phyloP scores from a whole-genome alignment of 2,329 filamentous ascomycete genomes.

The Nectriaceae sp. region DNA sequence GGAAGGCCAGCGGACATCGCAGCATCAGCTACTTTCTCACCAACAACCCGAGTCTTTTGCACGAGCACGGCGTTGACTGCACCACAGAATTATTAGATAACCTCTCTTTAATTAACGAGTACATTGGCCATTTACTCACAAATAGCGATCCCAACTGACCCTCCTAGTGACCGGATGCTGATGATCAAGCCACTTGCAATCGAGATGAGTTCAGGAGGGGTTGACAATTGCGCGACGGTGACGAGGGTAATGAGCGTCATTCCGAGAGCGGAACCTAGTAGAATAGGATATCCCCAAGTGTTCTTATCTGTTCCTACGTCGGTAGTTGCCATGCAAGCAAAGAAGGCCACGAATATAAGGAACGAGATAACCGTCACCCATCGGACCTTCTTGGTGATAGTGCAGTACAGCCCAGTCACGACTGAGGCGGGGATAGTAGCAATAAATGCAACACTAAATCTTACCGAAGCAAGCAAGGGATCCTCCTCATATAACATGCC shows the following conservation, averaged over 20 bases:
- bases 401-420: constrained; percentile 34
- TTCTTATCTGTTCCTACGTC: constrained; percentile 20
- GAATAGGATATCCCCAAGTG: constrained; percentile 39
- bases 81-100: background rate
- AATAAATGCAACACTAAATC: constrained; percentile 38
- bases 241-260: constrained; percentile 37
- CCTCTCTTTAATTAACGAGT: too few species aligned
- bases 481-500: constrained; percentile 39
- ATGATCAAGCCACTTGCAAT: constrained; percentile 41
- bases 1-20: constrained; percentile 8
- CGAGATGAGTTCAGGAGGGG: constrained; percentile 39
- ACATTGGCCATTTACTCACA: constrained; percentile 14
- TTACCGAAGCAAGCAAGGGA: constrained; percentile 32
- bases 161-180: constrained; percentile 39
- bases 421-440: constrained; percentile 30
- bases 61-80: constrained; percentile 15
- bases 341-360: constrained; percentile 33
- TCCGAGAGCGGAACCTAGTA: constrained; percentile 38
- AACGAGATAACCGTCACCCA: constrained; percentile 29
- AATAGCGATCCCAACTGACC: constrained; percentile 40
- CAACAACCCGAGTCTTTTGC: constrained; percentile 2
- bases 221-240: constrained; percentile 40
- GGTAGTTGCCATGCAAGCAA: constrained; percentile 37
- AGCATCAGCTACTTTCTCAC: constrained; percentile 4
- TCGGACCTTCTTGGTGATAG: constrained; percentile 27